Evolutionary conservation across 2,329 filamentous ascomycete species (phyloP), one percentile per base, ranked within the genome.

Genomic region (Tolypocladium tropicale): DNA sequence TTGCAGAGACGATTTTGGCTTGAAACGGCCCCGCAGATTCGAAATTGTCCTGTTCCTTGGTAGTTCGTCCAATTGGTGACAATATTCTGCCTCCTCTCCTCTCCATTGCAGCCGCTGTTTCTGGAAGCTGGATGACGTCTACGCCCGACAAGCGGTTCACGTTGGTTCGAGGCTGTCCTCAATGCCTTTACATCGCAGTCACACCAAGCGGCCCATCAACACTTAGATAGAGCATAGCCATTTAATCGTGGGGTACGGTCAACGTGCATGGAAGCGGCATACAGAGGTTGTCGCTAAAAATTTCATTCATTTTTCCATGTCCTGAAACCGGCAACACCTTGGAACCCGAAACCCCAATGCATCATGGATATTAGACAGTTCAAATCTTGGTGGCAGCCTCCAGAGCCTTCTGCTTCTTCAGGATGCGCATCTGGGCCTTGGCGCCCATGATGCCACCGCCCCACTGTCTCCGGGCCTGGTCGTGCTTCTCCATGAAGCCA

Each of bases 361-460:
- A 67, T 66, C 62, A 68, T 63, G 69, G 69, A 69, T 72, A 72
- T 72, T 66, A 67, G 63, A 65, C 65, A 65, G 64, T 63, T 75
- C 95, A 99, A 81, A 99, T 95, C 89, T 97, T 97, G 85, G 96
- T 91, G 74, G 94, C 92, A 72, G 78, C 78, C 79, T 97, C 94
- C 63, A 94, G 72, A 72, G 92, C 91, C 88, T 96, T 96, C 79
- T 88, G 84, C 83, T 90, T 90, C 89, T 96, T 96, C 76, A 78
- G 76, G 62, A 78, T 82, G 71, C 78, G 78, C 78, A 82, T 83
- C 77, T 84, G 85, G 73, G 94, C 92, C 90, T 99, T 99, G 75
- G 86, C 82, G 72, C 94, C 82, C 92, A 99, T 96, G 81, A 99
- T 96, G 78, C 95, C 95, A 84, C 94, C 94, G 81, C 95, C 94